Evolutionary conservation across 352 stramenopile species (phyloP).

Genomic region (Phytophthora multivora): DNA sequence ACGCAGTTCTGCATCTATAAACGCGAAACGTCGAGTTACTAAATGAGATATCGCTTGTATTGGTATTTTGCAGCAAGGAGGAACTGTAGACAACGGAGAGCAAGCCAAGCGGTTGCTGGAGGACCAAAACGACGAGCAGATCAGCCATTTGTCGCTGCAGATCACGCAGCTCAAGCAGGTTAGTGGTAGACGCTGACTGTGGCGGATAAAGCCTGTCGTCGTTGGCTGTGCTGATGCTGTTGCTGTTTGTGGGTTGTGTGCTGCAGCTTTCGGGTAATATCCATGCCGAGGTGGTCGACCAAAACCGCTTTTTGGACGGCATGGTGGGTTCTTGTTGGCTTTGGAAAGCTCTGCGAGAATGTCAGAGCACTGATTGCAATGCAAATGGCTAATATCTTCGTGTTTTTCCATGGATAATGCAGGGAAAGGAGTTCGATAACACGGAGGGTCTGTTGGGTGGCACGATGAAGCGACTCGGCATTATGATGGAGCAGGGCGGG

Average conservation of each 20-base stretch:
- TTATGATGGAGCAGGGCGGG: slow-evolving; percentile 88
- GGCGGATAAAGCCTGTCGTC: not conserved
- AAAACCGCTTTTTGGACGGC: slow-evolving; percentile 82
- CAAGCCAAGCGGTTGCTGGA: slow-evolving; percentile 81
- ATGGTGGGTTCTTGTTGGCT: slow-evolving; percentile 55
- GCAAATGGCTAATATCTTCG: not conserved
- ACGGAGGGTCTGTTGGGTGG: slow-evolving; percentile 80
- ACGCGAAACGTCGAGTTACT: not conserved
- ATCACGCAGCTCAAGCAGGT: slow-evolving; percentile 89
- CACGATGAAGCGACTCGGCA: slow-evolving; percentile 85
- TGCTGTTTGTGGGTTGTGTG: not conserved
- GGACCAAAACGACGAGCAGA: slow-evolving; percentile 89
- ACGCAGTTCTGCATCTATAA: not conserved
- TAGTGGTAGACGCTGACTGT: not conserved
- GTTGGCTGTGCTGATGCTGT: not conserved
- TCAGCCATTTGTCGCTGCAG: slow-evolving; percentile 87
- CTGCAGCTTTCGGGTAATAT: slow-evolving; percentile 78
- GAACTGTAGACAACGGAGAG: slow-evolving; percentile 62
- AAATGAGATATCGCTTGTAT: not conserved
- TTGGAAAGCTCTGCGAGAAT: too few species aligned
- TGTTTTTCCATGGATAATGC: not conserved
- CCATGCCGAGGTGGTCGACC: slow-evolving; percentile 76
- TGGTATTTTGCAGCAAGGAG: slow-evolving; percentile 31
- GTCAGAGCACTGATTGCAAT: not conserved
- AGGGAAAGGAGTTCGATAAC: slow-evolving; percentile 89